A percentile compares a stretch with the other conserved stretches of the same genome.
Conservation (phyloP, 2,329 filamentous ascomycete genomes). For the Biscogniauxia mediterranea region DNA sequence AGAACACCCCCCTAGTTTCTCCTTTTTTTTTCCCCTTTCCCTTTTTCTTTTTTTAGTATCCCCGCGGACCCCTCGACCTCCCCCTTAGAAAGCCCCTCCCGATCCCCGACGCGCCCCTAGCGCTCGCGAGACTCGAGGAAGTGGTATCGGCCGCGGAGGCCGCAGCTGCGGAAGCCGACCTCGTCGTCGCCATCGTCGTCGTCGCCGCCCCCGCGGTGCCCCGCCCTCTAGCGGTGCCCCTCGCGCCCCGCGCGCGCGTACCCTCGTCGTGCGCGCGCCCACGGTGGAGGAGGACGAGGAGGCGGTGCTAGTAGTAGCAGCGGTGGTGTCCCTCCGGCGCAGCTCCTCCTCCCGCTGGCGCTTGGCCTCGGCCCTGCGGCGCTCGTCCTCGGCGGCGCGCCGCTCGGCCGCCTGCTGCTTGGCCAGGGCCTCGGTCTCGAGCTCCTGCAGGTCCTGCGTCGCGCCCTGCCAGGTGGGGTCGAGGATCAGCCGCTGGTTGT, state of each 20-base stretch:
- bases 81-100: conserved; percentile 49
- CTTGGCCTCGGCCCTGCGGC: conserved; percentile 68
- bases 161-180: conserved; percentile 23
- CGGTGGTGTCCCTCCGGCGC: conserved; percentile 38
- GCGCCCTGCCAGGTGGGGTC: conserved; percentile 89
- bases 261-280: conserved; percentile 8
- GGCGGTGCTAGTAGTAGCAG: conserved; percentile 19
- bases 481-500: conserved; percentile 89
- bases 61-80: conserved; percentile 52
- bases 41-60: conserved; percentile 16
- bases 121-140: conserved; percentile 30
- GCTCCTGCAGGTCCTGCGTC: conserved; percentile 78
- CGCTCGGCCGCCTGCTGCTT: conserved; percentile 77
- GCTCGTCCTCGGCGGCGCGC: conserved; percentile 74
- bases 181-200: conserved; percentile 3
- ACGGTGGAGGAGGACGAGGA: conserved; percentile 8
- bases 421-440: conserved; percentile 74
- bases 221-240: conserved; percentile 9
- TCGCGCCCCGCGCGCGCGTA: background rate
- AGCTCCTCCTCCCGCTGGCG: conserved; percentile 63
- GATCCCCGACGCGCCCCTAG: conserved; percentile 42
- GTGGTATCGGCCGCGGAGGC: conserved; percentile 23
- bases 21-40: background rate
- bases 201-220: conserved; percentile 7
- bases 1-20: no score